These are phyloP conservation scores for Rosellinia necatrix DNA, from an alignment of 2,329 filamentous ascomycete species.

Conservation along the genomic window DNA sequence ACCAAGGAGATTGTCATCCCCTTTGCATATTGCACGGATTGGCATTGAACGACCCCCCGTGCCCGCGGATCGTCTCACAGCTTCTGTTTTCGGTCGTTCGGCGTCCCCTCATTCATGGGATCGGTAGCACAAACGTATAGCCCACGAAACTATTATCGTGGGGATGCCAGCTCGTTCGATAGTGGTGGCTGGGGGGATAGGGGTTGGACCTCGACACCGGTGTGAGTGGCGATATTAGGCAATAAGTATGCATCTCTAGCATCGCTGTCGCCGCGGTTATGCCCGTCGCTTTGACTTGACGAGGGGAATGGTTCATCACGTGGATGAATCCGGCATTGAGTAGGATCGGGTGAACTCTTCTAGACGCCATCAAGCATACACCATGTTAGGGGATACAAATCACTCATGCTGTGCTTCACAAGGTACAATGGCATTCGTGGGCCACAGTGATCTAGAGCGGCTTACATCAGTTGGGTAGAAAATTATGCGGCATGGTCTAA, in stretches of 20 bases:
- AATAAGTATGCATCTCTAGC: not conserved
- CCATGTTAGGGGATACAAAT: not conserved
- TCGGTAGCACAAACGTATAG: slow-evolving; percentile 1
- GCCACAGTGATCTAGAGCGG: too few relatives aligned
- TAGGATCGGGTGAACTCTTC: not conserved
- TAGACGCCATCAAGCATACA: not conserved
- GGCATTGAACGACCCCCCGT: not conserved
- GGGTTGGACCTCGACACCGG: not conserved
- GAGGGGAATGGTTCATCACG: not conserved
- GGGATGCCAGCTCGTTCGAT: not conserved
- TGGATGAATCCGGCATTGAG: not conserved
- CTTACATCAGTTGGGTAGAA: not conserved
- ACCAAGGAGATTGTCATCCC: not conserved
- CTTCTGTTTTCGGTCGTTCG: not conserved
- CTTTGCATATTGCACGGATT: not conserved
- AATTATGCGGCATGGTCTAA: too few relatives aligned
- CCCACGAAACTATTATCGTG: not conserved
- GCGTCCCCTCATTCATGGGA: not conserved
- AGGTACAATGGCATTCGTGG: not conserved
- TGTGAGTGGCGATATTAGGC: not conserved
- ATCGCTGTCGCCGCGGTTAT: not conserved
- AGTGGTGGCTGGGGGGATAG: not conserved
- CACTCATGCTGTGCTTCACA: not conserved
- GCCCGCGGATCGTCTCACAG: not conserved
- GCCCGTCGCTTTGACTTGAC: not conserved